These are phyloP conservation scores for Agastache rugosa DNA, from an alignment of 257 asterid species.

Conservation along the genomic window DNA sequence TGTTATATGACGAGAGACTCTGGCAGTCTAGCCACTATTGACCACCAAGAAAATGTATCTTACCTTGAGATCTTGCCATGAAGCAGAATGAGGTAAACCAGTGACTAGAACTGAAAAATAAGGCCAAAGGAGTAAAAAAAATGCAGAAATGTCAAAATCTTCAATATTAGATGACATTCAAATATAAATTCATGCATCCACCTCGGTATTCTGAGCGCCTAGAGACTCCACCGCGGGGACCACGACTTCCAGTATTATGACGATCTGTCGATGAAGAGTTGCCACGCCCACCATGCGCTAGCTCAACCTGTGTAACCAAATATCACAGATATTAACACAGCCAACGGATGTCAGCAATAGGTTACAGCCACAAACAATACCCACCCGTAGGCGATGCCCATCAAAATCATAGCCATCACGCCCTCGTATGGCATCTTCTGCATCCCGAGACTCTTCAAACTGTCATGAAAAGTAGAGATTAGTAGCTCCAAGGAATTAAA, in stretches of 20 bases:
- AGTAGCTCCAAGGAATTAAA: slow-evolving; percentile 18
- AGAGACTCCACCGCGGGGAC: slow-evolving; percentile 94
- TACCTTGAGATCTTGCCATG: slow-evolving; percentile 99
- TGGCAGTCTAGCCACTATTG: background rate
- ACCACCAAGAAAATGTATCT: slow-evolving; percentile 28
- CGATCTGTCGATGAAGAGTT: slow-evolving; percentile 80
- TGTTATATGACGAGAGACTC: background rate
- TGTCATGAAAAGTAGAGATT: slow-evolving; percentile 35
- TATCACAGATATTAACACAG: slow-evolving; percentile 6
- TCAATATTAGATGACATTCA: background rate
- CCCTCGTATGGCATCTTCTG: slow-evolving; percentile 99
- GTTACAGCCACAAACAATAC: slow-evolving; percentile 31
- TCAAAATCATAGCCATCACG: slow-evolving; percentile 99
- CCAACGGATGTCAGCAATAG: background rate
- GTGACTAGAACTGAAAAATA: slow-evolving; percentile 68
- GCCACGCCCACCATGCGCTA: slow-evolving; percentile 99
- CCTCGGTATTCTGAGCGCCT: slow-evolving; percentile 93
- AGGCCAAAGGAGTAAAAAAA: slow-evolving; percentile 29
- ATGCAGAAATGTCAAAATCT: slow-evolving; percentile 6
- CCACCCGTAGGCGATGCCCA: slow-evolving; percentile 92
- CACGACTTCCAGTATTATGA: slow-evolving; percentile 60
- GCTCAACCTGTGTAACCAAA: slow-evolving; percentile 71
- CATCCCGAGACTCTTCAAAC: slow-evolving; percentile 98
- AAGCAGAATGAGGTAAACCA: slow-evolving; percentile 93
- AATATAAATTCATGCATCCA: slow-evolving; percentile 30